phyloP scores from a whole-genome alignment of 2,329 filamentous ascomycete species.

The Botryotinia convoluta region DNA sequence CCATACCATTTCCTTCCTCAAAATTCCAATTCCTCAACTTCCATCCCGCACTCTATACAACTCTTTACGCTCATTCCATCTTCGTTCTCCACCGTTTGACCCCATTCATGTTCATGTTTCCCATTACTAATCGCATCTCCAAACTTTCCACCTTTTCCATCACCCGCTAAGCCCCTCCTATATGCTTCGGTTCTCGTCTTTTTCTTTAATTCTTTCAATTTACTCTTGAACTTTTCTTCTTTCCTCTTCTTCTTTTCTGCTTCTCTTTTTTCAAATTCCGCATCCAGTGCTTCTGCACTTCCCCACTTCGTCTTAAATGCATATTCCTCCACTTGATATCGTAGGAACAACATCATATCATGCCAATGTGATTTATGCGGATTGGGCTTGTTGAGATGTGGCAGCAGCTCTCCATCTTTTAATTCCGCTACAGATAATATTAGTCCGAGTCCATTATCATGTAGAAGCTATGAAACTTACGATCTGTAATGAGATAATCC shows the following conservation, averaged over 20 bases:
- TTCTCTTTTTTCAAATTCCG: conserved; percentile 79
- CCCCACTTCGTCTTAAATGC: conserved; percentile 91
- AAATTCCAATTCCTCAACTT: conserved; percentile 65
- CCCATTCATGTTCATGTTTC: conserved; percentile 89
- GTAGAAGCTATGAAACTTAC: conserved; percentile 48
- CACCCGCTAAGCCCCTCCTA: conserved; percentile 62
- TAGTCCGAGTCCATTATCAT: conserved; percentile 6
- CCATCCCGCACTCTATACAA: conserved; percentile 73
- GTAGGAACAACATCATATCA: conserved; percentile 96
- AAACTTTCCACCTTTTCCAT: conserved; percentile 55
- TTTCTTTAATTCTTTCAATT: conserved; percentile 87
- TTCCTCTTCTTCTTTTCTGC: conserved; percentile 79
- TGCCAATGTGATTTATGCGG: conserved; percentile 96
- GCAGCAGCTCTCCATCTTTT: conserved; percentile 81
- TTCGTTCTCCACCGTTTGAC: conserved; percentile 63
- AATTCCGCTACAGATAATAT: conserved; percentile 65
- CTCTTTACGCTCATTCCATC: conserved; percentile 78
- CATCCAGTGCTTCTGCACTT: conserved; percentile 77
- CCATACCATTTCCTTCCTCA: conserved; percentile 17
- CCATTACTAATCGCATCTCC: conserved; percentile 70
- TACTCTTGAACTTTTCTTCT: conserved; percentile 87
- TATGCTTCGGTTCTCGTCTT: conserved; percentile 90
- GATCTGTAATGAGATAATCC: conserved; percentile 92
- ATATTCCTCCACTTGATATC: conserved; percentile 92
- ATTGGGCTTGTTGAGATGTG: conserved; percentile 85